These are phyloP conservation scores for Paramecium primaurelia DNA, from an alignment of 73 alveolate genomes.

Conservation along the genomic window DNA sequence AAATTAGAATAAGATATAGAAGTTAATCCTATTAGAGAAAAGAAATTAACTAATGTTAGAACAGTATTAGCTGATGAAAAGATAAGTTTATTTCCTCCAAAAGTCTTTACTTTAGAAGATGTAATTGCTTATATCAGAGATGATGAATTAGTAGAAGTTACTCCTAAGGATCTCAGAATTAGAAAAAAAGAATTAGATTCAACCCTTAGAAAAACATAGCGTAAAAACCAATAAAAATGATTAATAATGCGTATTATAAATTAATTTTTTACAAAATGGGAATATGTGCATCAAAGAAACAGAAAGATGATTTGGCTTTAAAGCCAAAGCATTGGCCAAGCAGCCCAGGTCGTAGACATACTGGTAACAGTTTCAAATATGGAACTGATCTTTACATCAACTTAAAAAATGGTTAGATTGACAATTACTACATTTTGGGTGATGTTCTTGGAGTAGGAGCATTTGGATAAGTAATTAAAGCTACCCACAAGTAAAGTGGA, in stretches of 20 bases:
- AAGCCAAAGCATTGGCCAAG: constrained; percentile 12
- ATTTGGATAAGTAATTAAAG: constrained; percentile 52
- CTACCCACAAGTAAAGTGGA: constrained; percentile 52
- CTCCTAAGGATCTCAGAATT: constrained; percentile 85
- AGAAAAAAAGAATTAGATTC: constrained; percentile 77
- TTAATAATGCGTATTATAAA: not conserved
- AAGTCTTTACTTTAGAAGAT: constrained; percentile 73
- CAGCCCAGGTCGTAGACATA: constrained; percentile 29
- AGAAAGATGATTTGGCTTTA: not conserved
- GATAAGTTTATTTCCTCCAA: constrained; percentile 67
- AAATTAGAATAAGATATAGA: constrained; percentile 78
- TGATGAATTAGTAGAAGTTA: constrained; percentile 83
- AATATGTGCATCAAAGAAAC: constrained; percentile 9
- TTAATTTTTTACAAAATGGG: constrained; percentile 11
- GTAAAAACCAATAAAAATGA: constrained; percentile 66
- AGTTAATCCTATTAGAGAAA: constrained; percentile 79
- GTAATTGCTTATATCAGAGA: constrained; percentile 76
- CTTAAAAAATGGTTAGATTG: constrained; percentile 24
- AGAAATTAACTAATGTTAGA: constrained; percentile 78
- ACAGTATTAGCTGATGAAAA: constrained; percentile 74
- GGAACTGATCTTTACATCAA: constrained; percentile 47
- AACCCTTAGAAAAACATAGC: constrained; percentile 66
- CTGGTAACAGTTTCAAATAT: constrained; percentile 40
- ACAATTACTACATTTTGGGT: constrained; percentile 17
- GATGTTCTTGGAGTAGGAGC: constrained; percentile 60